These are phyloP conservation scores for Apophysomyces elegans DNA, from an alignment of 371 early-diverging fungal species.

Conservation along the genomic window DNA sequence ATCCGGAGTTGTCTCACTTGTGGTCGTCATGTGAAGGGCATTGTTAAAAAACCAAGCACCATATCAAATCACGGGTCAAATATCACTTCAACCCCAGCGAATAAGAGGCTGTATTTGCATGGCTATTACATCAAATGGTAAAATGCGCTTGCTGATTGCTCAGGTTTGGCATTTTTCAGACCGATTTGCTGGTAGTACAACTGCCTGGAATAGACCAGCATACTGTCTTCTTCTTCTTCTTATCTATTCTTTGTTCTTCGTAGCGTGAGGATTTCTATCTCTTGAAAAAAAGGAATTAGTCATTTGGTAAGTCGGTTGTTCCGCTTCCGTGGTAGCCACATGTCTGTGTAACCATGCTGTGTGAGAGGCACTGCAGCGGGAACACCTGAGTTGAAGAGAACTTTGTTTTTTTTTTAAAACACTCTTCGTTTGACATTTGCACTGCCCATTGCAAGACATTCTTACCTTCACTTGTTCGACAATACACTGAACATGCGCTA, in stretches of 20 bases:
- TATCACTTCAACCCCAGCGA: conserved; percentile 2
- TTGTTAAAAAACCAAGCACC: not conserved
- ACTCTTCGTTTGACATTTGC: conserved; percentile 4
- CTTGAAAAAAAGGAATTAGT: not conserved
- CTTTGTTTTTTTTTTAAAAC: conserved; percentile 7
- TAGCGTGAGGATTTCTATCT: not conserved
- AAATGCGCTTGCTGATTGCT: not conserved
- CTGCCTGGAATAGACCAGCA: no score
- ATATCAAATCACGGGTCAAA: not conserved
- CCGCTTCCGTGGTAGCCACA: conserved; percentile 13
- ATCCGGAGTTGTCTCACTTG: conserved; percentile 7
- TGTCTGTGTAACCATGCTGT: conserved; percentile 24
- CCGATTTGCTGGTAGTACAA: not conserved
- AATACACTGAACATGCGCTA: not conserved
- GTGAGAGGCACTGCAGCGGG: conserved; percentile 14
- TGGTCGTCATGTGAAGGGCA: conserved; percentile 4
- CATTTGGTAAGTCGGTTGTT: conserved; percentile 4
- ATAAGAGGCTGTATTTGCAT: conserved; percentile 1
- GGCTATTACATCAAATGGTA: conserved; percentile 4
- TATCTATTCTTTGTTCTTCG: not conserved
- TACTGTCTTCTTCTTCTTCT: not conserved
- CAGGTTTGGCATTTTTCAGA: not conserved
- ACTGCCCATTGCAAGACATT: conserved; percentile 6
- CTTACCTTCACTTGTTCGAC: not conserved
- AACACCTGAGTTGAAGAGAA: conserved; percentile 7